phyloP scores from a whole-genome alignment of 495 filamentous ascomycete species.

The Sphaerosporella brunnea region DNA sequence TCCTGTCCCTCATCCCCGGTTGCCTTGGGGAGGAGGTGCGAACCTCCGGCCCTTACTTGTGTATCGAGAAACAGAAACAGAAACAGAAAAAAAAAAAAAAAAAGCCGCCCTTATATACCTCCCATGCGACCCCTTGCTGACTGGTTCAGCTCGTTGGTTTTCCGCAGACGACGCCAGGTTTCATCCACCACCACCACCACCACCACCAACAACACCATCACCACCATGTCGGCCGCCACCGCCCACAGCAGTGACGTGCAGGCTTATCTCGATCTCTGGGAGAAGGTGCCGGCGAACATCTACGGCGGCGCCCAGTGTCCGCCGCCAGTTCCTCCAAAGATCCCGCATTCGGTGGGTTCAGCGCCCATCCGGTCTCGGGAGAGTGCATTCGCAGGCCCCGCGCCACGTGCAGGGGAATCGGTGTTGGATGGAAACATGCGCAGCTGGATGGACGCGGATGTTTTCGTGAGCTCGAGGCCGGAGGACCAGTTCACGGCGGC shows the following conservation, averaged over 20 bases:
- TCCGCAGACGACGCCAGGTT: too few relatives aligned
- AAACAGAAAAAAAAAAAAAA: too few relatives aligned
- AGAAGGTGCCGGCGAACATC: background rate
- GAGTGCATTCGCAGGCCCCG: background rate
- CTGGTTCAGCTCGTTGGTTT: too few relatives aligned
- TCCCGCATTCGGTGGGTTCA: background rate
- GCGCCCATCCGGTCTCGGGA: background rate
- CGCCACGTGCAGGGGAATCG: background rate
- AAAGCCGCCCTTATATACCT: too few relatives aligned
- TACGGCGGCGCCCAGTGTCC: background rate
- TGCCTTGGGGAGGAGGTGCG: too few relatives aligned
- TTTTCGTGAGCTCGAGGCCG: background rate
- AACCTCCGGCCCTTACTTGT: too few relatives aligned
- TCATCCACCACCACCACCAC: background rate
- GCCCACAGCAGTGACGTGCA: background rate
- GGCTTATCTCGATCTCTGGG: slow-evolving; percentile 6
- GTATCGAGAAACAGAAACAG: too few relatives aligned
- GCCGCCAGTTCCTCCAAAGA: background rate
- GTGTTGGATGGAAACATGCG: background rate
- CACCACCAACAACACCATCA: background rate
- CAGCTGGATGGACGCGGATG: background rate
- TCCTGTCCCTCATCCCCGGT: too few relatives aligned
- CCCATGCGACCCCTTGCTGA: too few relatives aligned
- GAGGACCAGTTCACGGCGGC: background rate
- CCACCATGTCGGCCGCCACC: background rate